Percentiles rank a stretch among this genome's conserved stretches.
These are phyloP conservation scores for Shiraia sp. DNA, from an alignment of 2,329 filamentous ascomycete genomes.

Conservation along the genomic window DNA sequence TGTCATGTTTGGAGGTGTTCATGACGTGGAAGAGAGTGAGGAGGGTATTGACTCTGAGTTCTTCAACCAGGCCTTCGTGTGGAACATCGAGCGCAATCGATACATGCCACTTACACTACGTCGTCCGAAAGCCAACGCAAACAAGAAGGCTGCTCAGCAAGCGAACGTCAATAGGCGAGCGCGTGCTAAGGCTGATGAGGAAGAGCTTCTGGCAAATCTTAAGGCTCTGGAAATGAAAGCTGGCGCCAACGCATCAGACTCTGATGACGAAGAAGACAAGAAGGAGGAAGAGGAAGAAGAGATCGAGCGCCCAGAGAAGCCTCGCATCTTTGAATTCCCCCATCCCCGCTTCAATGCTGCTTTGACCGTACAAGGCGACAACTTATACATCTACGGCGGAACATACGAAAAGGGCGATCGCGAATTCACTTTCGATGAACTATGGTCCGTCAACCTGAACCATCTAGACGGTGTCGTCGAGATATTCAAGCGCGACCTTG, in stretches of 20 bases:
- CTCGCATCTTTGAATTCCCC: constrained; percentile 77
- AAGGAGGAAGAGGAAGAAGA: constrained; percentile 51
- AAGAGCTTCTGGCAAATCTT: constrained; percentile 84
- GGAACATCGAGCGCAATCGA: constrained; percentile 93
- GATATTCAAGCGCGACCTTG: constrained; percentile 81
- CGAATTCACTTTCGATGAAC: constrained; percentile 93
- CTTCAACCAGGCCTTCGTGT: constrained; percentile 88
- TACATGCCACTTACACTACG: constrained; percentile 85
- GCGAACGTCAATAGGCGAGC: constrained; percentile 55
- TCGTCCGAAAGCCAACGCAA: constrained; percentile 70
- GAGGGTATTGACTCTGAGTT: constrained; percentile 98
- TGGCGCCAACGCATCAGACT: constrained; percentile 51
- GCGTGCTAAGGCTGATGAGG: constrained; percentile 87
- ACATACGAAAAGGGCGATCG: constrained; percentile 94
- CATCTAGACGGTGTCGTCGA: constrained; percentile 94
- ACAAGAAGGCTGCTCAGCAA: constrained; percentile 56
- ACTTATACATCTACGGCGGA: constrained; percentile 91
- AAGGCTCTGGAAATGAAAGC: constrained; percentile 80
- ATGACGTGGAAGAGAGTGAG: constrained; percentile 87
- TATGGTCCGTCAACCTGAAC: constrained; percentile 91
- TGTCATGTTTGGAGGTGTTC: constrained; percentile 91
- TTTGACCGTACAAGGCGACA: constrained; percentile 87
- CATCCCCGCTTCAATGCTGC: constrained; percentile 91
- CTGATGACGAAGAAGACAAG: constrained; percentile 28
- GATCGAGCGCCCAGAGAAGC: constrained; percentile 58